phyloP scores from a whole-genome alignment of 169 alveolate species.

The Miamiensis avidus region DNA sequence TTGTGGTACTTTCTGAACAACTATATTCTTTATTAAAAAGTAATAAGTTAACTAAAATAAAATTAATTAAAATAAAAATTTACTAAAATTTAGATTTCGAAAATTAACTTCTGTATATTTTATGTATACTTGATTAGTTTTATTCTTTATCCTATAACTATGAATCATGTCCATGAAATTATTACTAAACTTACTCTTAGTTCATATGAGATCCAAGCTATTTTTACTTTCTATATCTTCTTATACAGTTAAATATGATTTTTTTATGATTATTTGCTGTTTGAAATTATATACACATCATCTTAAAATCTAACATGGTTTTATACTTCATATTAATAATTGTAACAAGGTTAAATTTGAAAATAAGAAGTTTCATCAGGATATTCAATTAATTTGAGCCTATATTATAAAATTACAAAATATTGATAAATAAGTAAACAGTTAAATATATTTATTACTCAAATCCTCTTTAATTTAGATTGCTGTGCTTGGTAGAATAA shows the following conservation, averaged over 20 bases:
- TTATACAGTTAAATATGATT: not conserved
- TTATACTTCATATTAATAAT: not conserved
- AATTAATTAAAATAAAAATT: too few relatives aligned
- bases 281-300: not conserved
- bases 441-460: not conserved
- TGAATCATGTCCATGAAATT: not conserved
- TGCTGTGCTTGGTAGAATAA: not conserved
- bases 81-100: not conserved
- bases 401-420: too few relatives aligned
- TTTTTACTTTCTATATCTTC: not conserved
- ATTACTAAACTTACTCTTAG: not conserved
- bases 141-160: not conserved
- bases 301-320: not conserved
- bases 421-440: not conserved
- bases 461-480: not conserved
- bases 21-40: not conserved
- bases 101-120: not conserved
- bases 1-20: not conserved
- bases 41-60: too few relatives aligned
- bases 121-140: not conserved
- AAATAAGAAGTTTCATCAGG: not conserved
- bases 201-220: too few relatives aligned
- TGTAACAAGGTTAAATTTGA: not conserved
- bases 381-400: not conserved
- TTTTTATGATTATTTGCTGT: not conserved